Base-by-base conservation (phyloP, 306 rosid species). In the Trichosanthes truncata region DNA sequence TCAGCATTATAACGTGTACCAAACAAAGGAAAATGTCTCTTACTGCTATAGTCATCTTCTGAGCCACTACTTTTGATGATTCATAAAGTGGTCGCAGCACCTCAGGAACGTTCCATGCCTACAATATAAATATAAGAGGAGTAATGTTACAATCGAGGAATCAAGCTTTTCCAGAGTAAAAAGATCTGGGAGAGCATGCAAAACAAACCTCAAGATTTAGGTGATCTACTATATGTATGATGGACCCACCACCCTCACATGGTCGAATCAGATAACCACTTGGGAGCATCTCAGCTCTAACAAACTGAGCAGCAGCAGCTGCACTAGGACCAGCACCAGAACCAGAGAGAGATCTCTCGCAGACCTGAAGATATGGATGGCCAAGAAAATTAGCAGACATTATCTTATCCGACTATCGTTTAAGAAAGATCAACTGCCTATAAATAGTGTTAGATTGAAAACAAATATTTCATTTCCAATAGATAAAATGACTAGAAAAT, bases 61-160 rank as follows among this genome's bases (percentile, higher is more conserved):
- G 99, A 36, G 97, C 97, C 23, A 95, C 89, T 38, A 90, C 90
- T 88, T 91, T 95, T 23, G 99, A 90, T 6, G 99, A 93, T 88
- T 93, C 97, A 81, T 95, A 91, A 76, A 95, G 97, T 3, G 99
- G 97, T 48, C 99, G 92, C 73, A 93, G 83, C 83, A 95, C 97
- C 85, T 95, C 99, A 40, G 99, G 99, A 76, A 93, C 99, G 85
- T 89, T 93, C 99, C 97, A 93, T 31, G 99, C 88, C 99, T 95
- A 81, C 7, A 14, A 23, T 26, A 51, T 33, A 36, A 33, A 13
- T 23, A 77, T 40, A 21, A 41, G 18, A 57, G 29, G 18, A 57
- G 29, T 25, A 23, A 57, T 21, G 23, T 6, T 29, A 38, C 12
- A 15, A 56, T 26, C 14, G 41, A 23, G 52, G 41, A 49, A 60